Evolutionary conservation across 768 basidiomycete genomes (phyloP), one percentile per base, ranked within the genome.

Genomic region (Naganishia randhawae): DNA sequence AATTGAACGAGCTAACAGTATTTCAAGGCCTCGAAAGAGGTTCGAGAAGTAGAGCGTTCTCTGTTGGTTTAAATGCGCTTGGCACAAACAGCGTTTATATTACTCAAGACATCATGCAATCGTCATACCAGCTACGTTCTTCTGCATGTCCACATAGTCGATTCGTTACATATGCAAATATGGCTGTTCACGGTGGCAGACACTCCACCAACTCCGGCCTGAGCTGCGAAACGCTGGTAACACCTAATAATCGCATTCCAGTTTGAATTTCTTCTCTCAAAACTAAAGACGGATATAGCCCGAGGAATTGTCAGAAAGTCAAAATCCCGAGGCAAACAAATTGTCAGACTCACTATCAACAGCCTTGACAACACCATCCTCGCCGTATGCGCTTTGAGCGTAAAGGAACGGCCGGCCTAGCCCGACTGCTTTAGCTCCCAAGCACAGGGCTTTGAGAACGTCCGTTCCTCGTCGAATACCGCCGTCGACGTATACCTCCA

Each of bases 321-420:
- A 37, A 14, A 33, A 22, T 19, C 19, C 41, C 16, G 22, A 33
- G 6, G 45, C 16, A 16, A 45, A 31, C 45, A 29, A 10, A 33
- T 39, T 7, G 35, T 2, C 4, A 8, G 25, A 72, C 75, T 71
- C 69, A 76, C 75, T 72, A 66, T 68, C 50, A 27, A 72, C 61
- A 22, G 70, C 75, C 41, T 67, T 72, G n/a, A 74, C 73, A 3
- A 76, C 75, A 1, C 75, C 75, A 42, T 76, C 73, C 1, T 69
- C 29, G 6, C 75, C 75, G 68, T 74, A 76, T 5, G 72, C 73
- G 3, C 73, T 67, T 51, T 83, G 81, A 9, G 79, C 91, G 74
- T 89, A 95, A 13, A 96, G 83, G 83, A 93, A 90, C 16, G 89
- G 84, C 16, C 93, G 83, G 1, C 93, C 93, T 35, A 96, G 81